Evolutionary conservation across 2,329 filamentous ascomycete species (phyloP), one percentile per base, ranked within the genome.

Genomic region (Neopestalotiopsis sp.): DNA sequence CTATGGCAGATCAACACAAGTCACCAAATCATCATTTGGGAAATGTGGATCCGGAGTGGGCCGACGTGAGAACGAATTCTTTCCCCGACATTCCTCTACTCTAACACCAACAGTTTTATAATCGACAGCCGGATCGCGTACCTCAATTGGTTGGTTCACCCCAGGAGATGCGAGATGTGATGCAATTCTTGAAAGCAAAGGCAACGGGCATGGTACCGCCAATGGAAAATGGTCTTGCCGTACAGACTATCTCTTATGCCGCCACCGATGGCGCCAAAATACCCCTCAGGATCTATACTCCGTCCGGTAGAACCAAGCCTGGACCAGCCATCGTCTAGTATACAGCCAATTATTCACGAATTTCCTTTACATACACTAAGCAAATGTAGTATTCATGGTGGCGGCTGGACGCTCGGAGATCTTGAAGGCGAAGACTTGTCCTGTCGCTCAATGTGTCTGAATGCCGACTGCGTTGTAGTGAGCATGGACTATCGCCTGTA

Each of bases 401-500:
- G 45, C 1, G 45, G 45, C n/a, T 53, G 45, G 45, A 53, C 45
- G 45, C 45, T 53, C 14, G 45, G 45, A 53, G 45, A 53, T 9
- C 45, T 53, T 20, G 45, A 53, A 53, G 45, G 45, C 1, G 45
- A 53, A 20, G 45, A 53, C 17, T 17, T 53, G 45, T 53, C 45
- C 5, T 53, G 45, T 53, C 45, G 45, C 45, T 53, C 45, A 53
- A 53, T 53, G 45, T 53, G 45, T 53, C 45, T 53, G 45, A 14
- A 53, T 20, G 45, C 45, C n/a, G 45, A 53, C 9, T 53, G 45
- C 45, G 45, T 53, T 7, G n/a, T 53, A 17, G 45, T 53, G 45
- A 53, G 45, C 45, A 53, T 53, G 45, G 45, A 53, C n/a, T 53
- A 53, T 53, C 45, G 45, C 14, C 45, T 53, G 45, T 53, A 53